Evolutionary conservation across 352 stramenopile genomes (phyloP).

Genomic region (Pilasporangium apinafurcum): DNA sequence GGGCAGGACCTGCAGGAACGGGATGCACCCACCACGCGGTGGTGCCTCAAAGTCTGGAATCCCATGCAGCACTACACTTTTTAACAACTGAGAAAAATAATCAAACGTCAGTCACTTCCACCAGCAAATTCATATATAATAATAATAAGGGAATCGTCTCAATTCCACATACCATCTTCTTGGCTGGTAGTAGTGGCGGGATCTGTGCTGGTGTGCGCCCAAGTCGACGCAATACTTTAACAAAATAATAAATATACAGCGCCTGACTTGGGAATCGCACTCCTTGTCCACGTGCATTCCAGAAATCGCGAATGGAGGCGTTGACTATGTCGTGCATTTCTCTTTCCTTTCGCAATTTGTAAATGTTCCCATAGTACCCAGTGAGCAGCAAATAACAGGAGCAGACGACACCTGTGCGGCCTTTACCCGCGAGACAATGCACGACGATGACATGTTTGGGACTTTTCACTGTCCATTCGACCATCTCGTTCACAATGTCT

Average conservation of each 20-base stretch:
- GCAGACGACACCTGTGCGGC: constrained; percentile 74
- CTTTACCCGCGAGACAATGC: constrained; percentile 76
- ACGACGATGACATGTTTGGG: constrained; percentile 73
- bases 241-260: constrained; percentile 87
- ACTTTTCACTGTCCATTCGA: constrained; percentile 57
- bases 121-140: neutral
- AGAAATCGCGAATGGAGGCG: constrained; percentile 68
- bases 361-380: constrained; percentile 67
- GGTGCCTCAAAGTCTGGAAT: constrained; percentile 73
- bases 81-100: constrained; percentile 22
- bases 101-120: neutral
- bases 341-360: constrained; percentile 53
- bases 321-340: constrained; percentile 64
- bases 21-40: constrained; percentile 46
- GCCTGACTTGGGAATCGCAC: constrained; percentile 79
- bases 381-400: constrained; percentile 77
- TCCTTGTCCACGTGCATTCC: constrained; percentile 66
- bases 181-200: constrained; percentile 38
- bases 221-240: constrained; percentile 54
- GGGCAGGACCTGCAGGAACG: constrained; percentile 58
- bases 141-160: neutral
- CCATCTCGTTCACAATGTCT: constrained; percentile 84
- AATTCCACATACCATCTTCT: constrained; percentile 32
- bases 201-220: constrained; percentile 46
- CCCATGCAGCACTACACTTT: constrained; percentile 54